Evolutionary conservation across 352 stramenopile genomes (phyloP).

Genomic region (Aphanomyces astaci): DNA sequence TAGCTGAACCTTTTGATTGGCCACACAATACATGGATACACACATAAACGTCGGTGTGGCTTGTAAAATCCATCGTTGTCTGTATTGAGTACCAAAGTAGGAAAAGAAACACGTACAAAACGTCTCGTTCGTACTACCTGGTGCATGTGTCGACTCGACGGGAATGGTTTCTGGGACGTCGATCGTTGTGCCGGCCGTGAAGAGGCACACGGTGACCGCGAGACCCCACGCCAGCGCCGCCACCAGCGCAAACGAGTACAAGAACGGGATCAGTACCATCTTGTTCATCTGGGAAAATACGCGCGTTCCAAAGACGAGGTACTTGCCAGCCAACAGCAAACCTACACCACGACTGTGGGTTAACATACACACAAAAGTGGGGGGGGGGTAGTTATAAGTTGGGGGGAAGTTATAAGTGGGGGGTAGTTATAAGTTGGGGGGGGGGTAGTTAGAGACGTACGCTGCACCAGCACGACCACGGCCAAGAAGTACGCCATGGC

Average conservation of each 20-base stretch:
- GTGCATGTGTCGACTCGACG: slow-evolving; percentile 39
- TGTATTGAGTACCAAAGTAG: too few relatives aligned
- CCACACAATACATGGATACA: too few relatives aligned
- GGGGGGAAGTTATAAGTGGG: too few relatives aligned
- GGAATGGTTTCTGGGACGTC: slow-evolving; percentile 34
- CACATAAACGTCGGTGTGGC: too few relatives aligned
- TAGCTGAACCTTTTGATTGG: too few relatives aligned
- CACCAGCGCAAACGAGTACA: slow-evolving; percentile 54
- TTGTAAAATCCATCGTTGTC: too few relatives aligned
- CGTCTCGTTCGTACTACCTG: too few relatives aligned
- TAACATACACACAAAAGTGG: too few relatives aligned
- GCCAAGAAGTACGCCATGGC: slow-evolving; percentile 63
- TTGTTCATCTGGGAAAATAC: slow-evolving; percentile 56
- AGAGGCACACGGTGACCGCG: slow-evolving; percentile 65
- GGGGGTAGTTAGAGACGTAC: slow-evolving; percentile 7
- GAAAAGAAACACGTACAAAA: too few relatives aligned
- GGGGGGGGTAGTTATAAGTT: too few relatives aligned
- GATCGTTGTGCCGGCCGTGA: slow-evolving; percentile 52
- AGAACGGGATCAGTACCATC: slow-evolving; percentile 58
- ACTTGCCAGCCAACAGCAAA: slow-evolving; percentile 56
- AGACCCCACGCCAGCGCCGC: slow-evolving; percentile 66
- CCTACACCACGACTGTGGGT: too few relatives aligned
- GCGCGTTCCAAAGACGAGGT: slow-evolving; percentile 69
- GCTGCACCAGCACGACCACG: slow-evolving; percentile 49
- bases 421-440: too few relatives aligned